Base-by-base conservation (phyloP, 352 stramenopile species). In the Bremia lactucae region DNA sequence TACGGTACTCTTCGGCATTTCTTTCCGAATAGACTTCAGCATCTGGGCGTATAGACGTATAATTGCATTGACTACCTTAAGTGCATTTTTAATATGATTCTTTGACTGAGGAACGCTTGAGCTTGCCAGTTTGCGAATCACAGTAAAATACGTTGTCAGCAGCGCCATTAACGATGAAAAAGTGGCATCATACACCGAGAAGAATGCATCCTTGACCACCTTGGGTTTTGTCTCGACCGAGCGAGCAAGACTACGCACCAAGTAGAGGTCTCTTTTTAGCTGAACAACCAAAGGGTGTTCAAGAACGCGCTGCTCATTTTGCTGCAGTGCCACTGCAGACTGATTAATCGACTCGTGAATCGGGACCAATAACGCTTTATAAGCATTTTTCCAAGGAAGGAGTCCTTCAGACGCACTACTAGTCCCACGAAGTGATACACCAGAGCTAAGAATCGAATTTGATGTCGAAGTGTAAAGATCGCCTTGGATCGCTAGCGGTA, bases 11-110 rank as follows among this genome's bases (percentile, higher is more conserved):
- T 83, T 87, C 14, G 71, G 71, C 70, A 90, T 85, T 48, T 90
- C 74, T 55, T 86, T 87, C 2, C 77, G 77, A 16, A 90, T 73
- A 5, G 77, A 87, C 39, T 86, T 80, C 16, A 90, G 68, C 26
- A 87, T 29, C 20, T 90, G 74, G 3, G 72, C 72, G 26, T 90
- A 87, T 16, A 87, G 42, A 31, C 73, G 68, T 28, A 87, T 63
- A 31, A 87, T 81, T 36, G 87, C 77, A 49, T 87, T 85, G n/a
- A 85, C 66, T 4, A 87, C 74, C 43, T 80, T 77, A 11, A 87
- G 65, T 4, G 71, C 72, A 23, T 55, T 80, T 15, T 82, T 77
- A 9, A 84, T 55, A 25, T 81, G 67, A 31, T 42, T 48, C 15
- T 65, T 79, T 2, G 56, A 51, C 33, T 62, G 62, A 36, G 56